Percentiles rank a stretch among this genome's conserved stretches.
These are phyloP conservation scores for Yarrowia bubula DNA, from an alignment of 805 yeast genomes.

Conservation along the genomic window DNA sequence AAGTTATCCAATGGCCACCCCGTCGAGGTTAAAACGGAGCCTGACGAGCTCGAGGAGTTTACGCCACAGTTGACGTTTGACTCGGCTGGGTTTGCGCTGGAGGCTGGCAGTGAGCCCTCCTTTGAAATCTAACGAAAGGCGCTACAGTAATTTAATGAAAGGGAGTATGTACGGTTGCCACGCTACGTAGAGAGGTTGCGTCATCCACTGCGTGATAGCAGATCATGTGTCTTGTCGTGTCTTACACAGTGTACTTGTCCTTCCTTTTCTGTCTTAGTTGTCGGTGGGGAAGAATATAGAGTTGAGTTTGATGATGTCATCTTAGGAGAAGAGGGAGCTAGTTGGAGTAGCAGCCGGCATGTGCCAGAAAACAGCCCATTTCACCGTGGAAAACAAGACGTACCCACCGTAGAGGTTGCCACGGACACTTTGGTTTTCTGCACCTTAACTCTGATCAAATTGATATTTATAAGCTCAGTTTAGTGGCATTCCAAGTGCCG, in stretches of 20 bases:
- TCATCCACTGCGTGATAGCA: neutral
- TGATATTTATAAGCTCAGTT: neutral
- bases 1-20: neutral
- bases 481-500: neutral
- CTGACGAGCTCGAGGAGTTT: constrained; percentile 16
- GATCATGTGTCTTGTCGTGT: neutral
- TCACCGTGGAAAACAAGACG: neutral
- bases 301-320: constrained; percentile 2
- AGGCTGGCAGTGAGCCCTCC: neutral
- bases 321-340: neutral
- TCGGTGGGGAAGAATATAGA: neutral
- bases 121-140: neutral
- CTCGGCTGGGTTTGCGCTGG: constrained; percentile 8
- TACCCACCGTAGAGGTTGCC: neutral
- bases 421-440: neutral
- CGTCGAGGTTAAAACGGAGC: constrained; percentile 5
- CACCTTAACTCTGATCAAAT: neutral
- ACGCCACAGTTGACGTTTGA: constrained; percentile 12
- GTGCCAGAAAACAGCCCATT: neutral
- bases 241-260: neutral
- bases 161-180: too few species aligned
- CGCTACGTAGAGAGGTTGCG: neutral
- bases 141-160: too few species aligned
- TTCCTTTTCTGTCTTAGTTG: neutral
- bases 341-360: neutral